Conservation (phyloP, 352 stramenopile species). For the Phytophthora melonis region DNA sequence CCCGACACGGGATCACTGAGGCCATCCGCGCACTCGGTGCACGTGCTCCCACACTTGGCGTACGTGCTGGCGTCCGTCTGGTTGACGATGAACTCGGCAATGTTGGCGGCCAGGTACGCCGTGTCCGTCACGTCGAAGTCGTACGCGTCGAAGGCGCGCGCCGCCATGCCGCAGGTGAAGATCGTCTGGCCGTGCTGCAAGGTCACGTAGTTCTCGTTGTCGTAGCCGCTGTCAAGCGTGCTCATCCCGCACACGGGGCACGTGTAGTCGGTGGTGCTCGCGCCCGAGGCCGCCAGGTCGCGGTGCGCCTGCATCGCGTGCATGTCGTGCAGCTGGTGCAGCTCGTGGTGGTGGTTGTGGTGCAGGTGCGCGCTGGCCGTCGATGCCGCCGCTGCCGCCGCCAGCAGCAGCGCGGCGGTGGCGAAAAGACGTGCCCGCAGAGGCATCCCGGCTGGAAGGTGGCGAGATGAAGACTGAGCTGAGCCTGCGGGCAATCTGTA, state of each 20-base stretch:
- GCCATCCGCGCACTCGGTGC: conserved; percentile 53
- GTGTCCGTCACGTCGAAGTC: conserved; percentile 72
- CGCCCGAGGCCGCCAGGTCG: conserved; percentile 34
- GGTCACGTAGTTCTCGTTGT: conserved; percentile 72
- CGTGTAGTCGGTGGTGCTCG: conserved; percentile 59
- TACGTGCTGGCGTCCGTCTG: conserved; percentile 54
- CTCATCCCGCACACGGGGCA: conserved; percentile 84
- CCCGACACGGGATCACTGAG: conserved; percentile 76
- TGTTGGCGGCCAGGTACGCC: conserved; percentile 77
- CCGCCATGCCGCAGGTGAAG: conserved; percentile 82
- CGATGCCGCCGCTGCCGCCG: not conserved
- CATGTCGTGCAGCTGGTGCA: conserved; percentile 49
- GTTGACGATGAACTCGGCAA: conserved; percentile 61
- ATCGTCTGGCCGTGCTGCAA: conserved; percentile 71
- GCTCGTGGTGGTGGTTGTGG: conserved; percentile 42
- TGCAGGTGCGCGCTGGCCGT: conserved; percentile 33
- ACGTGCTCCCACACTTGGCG: conserved; percentile 46
- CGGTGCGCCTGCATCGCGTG: conserved; percentile 37
- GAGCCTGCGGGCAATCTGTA: not conserved
- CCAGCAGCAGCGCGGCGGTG: conserved; percentile 27
- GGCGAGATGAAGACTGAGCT: conserved; percentile 31
- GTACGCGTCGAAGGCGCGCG: conserved; percentile 55
- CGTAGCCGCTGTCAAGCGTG: conserved; percentile 56
- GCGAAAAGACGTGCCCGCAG: conserved; percentile 10
- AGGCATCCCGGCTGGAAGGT: conserved; percentile 20